Conservation (phyloP, 177 flowering plant species). For the Vitis hybrid region DNA sequence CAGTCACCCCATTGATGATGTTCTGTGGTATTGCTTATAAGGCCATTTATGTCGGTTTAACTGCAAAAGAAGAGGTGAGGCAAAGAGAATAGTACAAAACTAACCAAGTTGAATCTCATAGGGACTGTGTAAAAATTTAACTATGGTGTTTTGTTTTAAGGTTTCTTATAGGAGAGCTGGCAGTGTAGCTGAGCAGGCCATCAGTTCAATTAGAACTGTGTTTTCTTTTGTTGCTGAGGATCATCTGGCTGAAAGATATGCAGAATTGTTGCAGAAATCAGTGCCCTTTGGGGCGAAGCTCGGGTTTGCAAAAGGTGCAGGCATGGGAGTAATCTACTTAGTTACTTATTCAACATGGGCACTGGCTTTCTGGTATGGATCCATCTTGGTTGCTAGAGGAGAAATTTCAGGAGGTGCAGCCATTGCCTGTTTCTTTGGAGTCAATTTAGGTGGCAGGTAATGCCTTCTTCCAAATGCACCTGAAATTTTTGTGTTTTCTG, state of each 20-base stretch:
- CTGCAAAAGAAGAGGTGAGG: slow-evolving; percentile 70
- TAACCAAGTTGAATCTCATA: not conserved
- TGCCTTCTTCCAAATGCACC: not conserved
- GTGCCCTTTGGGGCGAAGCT: slow-evolving; percentile 58
- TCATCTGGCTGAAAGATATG: slow-evolving; percentile 43
- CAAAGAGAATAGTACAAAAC: no score
- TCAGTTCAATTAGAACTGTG: slow-evolving; percentile 70
- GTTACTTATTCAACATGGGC: slow-evolving; percentile 85
- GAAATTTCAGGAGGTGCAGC: slow-evolving; percentile 64
- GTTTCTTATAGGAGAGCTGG: slow-evolving; percentile 67
- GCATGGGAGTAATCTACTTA: slow-evolving; percentile 73
- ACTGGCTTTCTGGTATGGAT: slow-evolving; percentile 81
- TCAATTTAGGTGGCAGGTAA: slow-evolving; percentile 83
- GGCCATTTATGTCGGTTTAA: slow-evolving; percentile 70
- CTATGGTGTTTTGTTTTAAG: slow-evolving; percentile 21
- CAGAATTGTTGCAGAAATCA: slow-evolving; percentile 33
- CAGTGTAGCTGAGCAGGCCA: slow-evolving; percentile 64
- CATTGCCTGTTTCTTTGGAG: slow-evolving; percentile 86
- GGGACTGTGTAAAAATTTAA: no score
- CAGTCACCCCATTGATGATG: slow-evolving; percentile 74
- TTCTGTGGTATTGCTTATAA: slow-evolving; percentile 76
- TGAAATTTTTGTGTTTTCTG: not conserved
- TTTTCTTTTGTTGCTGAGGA: slow-evolving; percentile 71
- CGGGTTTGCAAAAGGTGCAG: slow-evolving; percentile 81
- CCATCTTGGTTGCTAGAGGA: slow-evolving; percentile 50